Percentiles rank a stretch among this genome's conserved stretches.
Evolutionary conservation across 371 early-diverging fungal species (phyloP).

Genomic region (Syncephalastrum contaminatum): DNA sequence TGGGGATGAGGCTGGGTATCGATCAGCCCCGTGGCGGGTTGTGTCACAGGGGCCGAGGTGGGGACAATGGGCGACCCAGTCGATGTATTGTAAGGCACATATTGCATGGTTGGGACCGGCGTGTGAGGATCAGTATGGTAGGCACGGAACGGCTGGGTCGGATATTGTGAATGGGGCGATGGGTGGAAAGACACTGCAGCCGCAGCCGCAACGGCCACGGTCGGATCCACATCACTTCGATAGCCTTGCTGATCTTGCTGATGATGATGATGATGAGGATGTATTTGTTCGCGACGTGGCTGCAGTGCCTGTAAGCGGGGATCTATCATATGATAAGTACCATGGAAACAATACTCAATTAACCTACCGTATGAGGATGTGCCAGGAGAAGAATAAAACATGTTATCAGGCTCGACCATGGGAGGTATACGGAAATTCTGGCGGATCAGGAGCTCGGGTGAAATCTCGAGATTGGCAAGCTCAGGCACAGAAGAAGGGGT

Average conservation of each 20-base stretch:
- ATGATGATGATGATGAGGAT: not conserved
- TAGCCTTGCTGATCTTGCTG: not conserved
- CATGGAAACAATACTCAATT: conserved; percentile 1
- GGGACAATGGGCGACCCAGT: no score
- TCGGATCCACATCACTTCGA: conserved; percentile 1
- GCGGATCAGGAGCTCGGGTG: conserved; percentile 47
- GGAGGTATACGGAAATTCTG: conserved; percentile 58
- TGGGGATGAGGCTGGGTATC: no score
- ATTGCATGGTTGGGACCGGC: no score
- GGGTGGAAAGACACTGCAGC: not conserved
- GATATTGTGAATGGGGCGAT: not conserved
- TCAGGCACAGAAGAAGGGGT: conserved; percentile 56
- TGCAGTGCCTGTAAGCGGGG: conserved; percentile 31
- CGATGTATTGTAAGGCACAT: no score
- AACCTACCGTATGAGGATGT: not conserved
- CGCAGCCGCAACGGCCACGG: conserved; percentile 1
- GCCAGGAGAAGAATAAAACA: not conserved
- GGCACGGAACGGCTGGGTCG: not conserved
- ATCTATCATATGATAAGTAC: conserved; percentile 9
- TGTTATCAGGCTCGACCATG: conserved; percentile 31
- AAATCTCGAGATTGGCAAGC: conserved; percentile 55
- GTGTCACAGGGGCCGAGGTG: no score
- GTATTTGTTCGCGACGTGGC: conserved; percentile 30
- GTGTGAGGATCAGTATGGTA: not conserved
- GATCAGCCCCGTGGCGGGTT: no score